These are phyloP conservation scores for Nicotiana benthamiana DNA, from an alignment of 257 asterid genomes.

Conservation along the genomic window DNA sequence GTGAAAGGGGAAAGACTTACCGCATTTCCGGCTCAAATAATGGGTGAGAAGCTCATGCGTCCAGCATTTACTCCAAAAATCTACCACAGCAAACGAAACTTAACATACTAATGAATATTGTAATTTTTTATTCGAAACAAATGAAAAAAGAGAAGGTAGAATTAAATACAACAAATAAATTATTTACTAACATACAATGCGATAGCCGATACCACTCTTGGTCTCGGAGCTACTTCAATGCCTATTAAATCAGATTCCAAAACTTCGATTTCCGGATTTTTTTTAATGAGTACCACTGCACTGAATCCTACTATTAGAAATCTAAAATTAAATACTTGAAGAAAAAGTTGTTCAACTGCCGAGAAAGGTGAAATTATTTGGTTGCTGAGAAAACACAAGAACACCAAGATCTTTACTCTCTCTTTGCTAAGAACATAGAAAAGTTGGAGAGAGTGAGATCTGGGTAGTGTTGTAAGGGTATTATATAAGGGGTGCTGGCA, in stretches of 20 bases:
- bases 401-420: neutral
- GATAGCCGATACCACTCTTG: neutral
- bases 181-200: neutral
- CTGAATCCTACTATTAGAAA: neutral
- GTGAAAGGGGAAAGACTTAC: neutral
- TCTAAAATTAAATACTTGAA: neutral
- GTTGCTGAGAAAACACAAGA: neutral
- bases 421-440: neutral
- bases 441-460: neutral
- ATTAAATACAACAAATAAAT: neutral
- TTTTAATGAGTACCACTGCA: neutral
- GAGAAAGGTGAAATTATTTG: neutral
- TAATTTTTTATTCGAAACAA: neutral
- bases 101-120: neutral
- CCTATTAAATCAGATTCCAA: neutral
- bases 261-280: neutral
- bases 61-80: no score
- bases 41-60: neutral
- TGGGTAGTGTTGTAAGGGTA: neutral
- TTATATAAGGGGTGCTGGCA: neutral
- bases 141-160: neutral
- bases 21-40: neutral
- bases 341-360: neutral
- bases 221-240: neutral
- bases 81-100: neutral